Evolutionary conservation across 2,329 filamentous ascomycete species (phyloP), one percentile per base, ranked within the genome.

Genomic region (Talaromyces piceae): DNA sequence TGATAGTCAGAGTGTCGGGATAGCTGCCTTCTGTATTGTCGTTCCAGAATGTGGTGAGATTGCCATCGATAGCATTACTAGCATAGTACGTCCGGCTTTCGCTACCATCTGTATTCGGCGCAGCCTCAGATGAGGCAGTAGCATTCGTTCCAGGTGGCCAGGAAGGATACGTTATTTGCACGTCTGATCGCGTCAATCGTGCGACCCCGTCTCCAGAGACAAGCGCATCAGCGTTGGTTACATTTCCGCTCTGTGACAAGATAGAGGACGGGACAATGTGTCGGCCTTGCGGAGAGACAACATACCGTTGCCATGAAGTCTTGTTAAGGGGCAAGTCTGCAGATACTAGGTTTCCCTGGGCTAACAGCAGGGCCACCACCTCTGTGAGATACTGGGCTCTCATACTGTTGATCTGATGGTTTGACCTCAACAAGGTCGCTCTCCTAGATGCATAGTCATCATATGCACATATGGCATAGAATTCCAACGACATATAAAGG

Each of bases 231-330:
- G 46, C 28, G 11, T 48, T 48, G 12, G 46, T 23, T 5, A 48
- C 46, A 11, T 39, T 48, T 16, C 46, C 46, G 28, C 7, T 7
- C 13, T 30, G 28, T 7, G 46, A 48, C 12, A 48, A 6, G 3
- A 48, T 18, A 9, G 28, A 26, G 3, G 25, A n/a, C 4, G 46
- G 46, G 2, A 27, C 23, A 5, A 48, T 39, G 5, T 26, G 25
- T 4, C 31, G 30, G 16, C 22, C 41, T 25, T 26, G 27, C 12
- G 46, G 46, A 18, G 28, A 30, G 20, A 33, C 28, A 18, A 48
- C 20, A 25, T 48, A 48, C 23, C 41, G 46, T 23, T 48, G 46
- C 46, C 46, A 48, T 3, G 46, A 48, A 13, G 26, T 43, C 22
- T 43, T 43, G 20, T 43, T 43, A 12, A 22, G 25, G 39, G 39